Evolutionary conservation across 1,139 yeast species (phyloP), one percentile per base, ranked within the genome.

Genomic region (Suhomyces bokatorum): DNA sequence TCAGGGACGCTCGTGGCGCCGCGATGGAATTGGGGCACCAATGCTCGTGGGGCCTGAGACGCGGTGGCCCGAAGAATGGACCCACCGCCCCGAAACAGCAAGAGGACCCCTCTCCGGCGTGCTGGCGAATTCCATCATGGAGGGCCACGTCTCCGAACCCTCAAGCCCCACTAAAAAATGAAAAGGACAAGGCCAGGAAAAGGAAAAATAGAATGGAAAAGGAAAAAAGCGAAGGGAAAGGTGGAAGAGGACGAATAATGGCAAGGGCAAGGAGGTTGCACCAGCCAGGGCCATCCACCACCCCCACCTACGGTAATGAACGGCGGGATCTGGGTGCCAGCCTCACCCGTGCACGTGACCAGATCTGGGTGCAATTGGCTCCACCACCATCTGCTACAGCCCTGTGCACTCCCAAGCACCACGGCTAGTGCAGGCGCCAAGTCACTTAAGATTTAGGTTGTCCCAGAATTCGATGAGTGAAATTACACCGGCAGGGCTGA

Each of bases 351-450:
- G 12, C 29, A 26, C 29, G 29, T 26, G 29, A 26, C n/a, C 29
- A 34, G 36, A 34, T 34, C 36, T 34, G 15, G 36, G n/a, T 34
- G 24, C 38, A 35, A 35, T 35, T 35, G 38, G 36, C 36, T 24
- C 15, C 29, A 24, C 7, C 28, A 28, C 28, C 30, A 34, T 34
- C 30, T 34, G 36, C 24, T 34, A 34, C 36, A 34, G 36, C 36
- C 36, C 36, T 24, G 22, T 24, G 29, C 36, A 34, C 24, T 22
- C 17, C 29, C 15, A 22, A 12, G 29, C 14, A 24, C 17, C 36
- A 16, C 29, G 20, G 29, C 7, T 7, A 12, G 10, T 15, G 13
- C 38, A 35, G 24, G 14, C 30, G 30, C 38, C 26, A 35, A 20
- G 24, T 6, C 15, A 15, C 16, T 26, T 26, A 27, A 35, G 26